Percentiles rank a stretch among this genome's conserved stretches.
These are phyloP conservation scores for Amanita rubescens DNA, from an alignment of 768 basidiomycete species.

Conservation along the genomic window DNA sequence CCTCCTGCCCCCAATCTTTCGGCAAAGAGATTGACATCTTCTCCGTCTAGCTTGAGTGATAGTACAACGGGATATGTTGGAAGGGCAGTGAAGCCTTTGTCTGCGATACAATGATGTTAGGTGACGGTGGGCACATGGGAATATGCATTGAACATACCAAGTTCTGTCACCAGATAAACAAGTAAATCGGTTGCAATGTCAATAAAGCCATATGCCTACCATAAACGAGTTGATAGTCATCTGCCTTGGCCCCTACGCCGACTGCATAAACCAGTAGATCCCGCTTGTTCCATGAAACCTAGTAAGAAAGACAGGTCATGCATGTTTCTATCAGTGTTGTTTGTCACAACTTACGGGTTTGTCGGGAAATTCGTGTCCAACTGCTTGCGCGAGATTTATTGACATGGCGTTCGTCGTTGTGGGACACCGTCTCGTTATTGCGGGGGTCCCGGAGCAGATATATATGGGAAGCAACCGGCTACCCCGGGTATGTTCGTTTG, in stretches of 20 bases:
- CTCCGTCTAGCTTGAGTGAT: conserved; percentile 56
- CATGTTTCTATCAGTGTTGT: no score
- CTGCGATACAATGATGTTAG: conserved; percentile 22
- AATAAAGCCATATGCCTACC: conserved; percentile 33
- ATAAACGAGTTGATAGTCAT: conserved; percentile 66
- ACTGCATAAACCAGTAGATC: conserved; percentile 75
- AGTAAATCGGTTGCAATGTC: not conserved
- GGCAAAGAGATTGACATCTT: conserved; percentile 66
- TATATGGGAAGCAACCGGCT: not conserved
- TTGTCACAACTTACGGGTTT: conserved; percentile 39
- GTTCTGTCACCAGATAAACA: conserved; percentile 32
- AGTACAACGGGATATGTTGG: conserved; percentile 86
- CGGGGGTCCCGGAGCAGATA: not conserved
- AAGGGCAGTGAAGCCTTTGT: conserved; percentile 64
- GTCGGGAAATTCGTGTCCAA: conserved; percentile 48
- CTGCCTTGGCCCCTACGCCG: conserved; percentile 74
- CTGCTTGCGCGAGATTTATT: conserved; percentile 50
- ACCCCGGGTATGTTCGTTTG: not conserved
- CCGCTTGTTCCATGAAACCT: conserved; percentile 83
- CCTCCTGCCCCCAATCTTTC: conserved; percentile 39
- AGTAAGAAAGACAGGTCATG: not conserved
- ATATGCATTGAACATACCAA: conserved; percentile 31
- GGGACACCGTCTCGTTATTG: no score
- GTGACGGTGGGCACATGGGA: not conserved
- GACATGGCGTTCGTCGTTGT: not conserved